phyloP scores from a whole-genome alignment of 129 eudicot species.

The carrot (Daucus carota) region DH1_v3.0 NC_030381.2:43297001-43297500 shows the following conservation, averaged over 20 bases:
- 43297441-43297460: too few species aligned
- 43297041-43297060: neutral
- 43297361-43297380: too few species aligned
- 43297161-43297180: neutral
- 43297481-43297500: too few species aligned
- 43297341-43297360: too few species aligned
- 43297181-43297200: neutral
- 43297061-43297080: neutral
- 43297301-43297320: too few species aligned
- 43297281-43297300: too few species aligned
- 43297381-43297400: too few species aligned
- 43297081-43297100: neutral
- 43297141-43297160: slow-evolving; percentile 13
- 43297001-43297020: slow-evolving; percentile 12
- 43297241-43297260: neutral
- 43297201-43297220: neutral
- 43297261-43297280: neutral
- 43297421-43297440: too few species aligned
- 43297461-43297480: too few species aligned
- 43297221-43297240: neutral
- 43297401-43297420: too few species aligned
- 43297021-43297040: slow-evolving; percentile 5
- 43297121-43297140: slow-evolving; percentile 23
- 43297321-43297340: too few species aligned
- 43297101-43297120: neutral